Evolutionary conservation across 176 grass and related monocot species (phyloP).

Genomic region (Puccinellia tenuiflora): DNA sequence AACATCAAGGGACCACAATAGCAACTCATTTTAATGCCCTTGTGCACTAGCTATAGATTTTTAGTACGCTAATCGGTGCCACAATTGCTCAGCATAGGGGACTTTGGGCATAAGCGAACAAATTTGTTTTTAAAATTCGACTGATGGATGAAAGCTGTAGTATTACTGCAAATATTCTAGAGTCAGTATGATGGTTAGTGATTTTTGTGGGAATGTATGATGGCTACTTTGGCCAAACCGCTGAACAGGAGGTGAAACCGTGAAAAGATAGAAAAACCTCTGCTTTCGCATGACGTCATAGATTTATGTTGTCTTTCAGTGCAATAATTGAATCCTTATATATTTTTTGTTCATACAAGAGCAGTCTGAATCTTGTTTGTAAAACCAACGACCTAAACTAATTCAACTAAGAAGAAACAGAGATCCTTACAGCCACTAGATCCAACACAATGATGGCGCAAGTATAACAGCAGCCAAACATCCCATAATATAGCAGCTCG

Average conservation of each 20-base stretch:
- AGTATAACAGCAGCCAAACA: neutral
- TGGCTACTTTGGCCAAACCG: no score
- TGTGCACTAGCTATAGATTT: no score
- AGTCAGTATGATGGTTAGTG: no score
- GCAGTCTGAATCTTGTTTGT: neutral
- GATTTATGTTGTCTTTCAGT: no score
- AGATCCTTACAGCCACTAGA: neutral
- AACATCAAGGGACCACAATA: no score
- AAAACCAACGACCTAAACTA: neutral
- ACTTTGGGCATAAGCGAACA: neutral
- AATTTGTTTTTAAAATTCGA: no score
- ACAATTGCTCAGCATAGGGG: neutral
- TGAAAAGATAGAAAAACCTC: no score
- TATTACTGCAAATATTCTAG: no score
- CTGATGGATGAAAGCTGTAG: no score
- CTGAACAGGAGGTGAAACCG: no score
- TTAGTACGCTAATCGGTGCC: neutral
- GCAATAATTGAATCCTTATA: neutral
- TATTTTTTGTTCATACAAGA: neutral
- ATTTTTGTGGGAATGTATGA: no score
- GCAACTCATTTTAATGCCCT: neutral
- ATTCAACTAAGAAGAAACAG: neutral
- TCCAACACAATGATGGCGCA: neutral
- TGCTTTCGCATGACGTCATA: no score
- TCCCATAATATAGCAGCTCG: neutral